Evolutionary conservation across 495 filamentous ascomycete species (phyloP).

Genomic region (Penicillium lagena): DNA sequence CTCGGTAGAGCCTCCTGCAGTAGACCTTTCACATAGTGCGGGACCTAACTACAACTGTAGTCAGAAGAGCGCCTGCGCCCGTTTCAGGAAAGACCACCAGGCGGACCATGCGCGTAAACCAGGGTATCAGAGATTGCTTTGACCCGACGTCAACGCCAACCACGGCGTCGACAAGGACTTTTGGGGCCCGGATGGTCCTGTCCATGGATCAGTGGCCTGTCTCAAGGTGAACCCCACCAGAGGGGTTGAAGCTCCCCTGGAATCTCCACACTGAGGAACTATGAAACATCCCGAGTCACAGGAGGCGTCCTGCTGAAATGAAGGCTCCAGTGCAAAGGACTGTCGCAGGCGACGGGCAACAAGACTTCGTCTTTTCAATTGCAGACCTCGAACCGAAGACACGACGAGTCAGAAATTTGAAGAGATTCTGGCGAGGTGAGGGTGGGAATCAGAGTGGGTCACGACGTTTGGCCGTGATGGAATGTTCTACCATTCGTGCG

Average conservation of each 20-base stretch:
- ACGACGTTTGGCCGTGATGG: neutral
- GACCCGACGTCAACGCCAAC: slow-evolving; percentile 16
- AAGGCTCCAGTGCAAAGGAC: neutral
- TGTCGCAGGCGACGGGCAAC: too few species aligned
- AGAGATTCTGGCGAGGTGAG: neutral
- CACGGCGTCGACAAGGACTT: too few species aligned
- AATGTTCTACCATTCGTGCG: too few species aligned
- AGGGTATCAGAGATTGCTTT: neutral
- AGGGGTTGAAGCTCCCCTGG: neutral
- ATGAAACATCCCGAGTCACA: neutral
- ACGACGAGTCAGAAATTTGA: too few species aligned
- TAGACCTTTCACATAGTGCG: neutral
- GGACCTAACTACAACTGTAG: too few species aligned
- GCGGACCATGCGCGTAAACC: slow-evolving; percentile 16
- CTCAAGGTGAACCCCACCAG: neutral
- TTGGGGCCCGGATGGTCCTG: too few species aligned
- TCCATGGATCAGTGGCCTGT: too few species aligned
- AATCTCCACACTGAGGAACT: neutral
- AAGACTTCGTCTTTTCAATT: too few species aligned
- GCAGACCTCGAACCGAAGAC: too few species aligned
- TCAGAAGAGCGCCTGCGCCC: neutral
- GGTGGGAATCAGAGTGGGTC: neutral
- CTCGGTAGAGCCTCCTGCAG: slow-evolving; percentile 6
- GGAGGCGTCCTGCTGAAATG: neutral
- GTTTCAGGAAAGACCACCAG: slow-evolving; percentile 11